Percentiles rank a stretch among this genome's conserved stretches.
phyloP scores from a whole-genome alignment of 305 asterid genomes.

The Fraxinus dipetala region DNA sequence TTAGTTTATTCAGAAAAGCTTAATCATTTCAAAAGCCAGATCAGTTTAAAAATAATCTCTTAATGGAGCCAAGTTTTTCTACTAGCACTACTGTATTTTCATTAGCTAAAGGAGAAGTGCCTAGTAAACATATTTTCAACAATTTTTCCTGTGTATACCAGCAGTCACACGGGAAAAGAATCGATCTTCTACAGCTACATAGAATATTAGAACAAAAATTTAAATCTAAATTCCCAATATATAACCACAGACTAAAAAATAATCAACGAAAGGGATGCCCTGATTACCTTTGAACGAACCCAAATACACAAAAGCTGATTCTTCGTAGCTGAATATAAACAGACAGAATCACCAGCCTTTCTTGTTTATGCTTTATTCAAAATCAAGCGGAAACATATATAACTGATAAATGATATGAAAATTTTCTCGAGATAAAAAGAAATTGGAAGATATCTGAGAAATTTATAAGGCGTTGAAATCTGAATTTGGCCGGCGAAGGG shows the following conservation, averaged over 20 bases:
- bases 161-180: neutral
- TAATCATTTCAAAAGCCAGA: neutral
- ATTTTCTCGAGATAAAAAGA: neutral
- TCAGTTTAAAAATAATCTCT: neutral
- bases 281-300: neutral
- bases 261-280: neutral
- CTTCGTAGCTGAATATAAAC: neutral
- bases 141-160: neutral
- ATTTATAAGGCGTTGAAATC: neutral
- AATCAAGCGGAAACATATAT: neutral
- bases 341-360: constrained; percentile 3
- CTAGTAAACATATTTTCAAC: neutral
- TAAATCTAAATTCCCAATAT: neutral
- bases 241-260: neutral
- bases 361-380: neutral
- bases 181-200: neutral
- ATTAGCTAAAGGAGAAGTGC: neutral
- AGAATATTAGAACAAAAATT: neutral
- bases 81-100: neutral
- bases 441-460: neutral
- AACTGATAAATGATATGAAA: neutral
- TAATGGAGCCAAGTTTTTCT: neutral
- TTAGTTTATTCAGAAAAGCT: neutral
- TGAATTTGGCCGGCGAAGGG: neutral
- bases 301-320: constrained; percentile 13